Conservation (phyloP, 345 rosid species). For the Hibiscus tridactylites region DNA sequence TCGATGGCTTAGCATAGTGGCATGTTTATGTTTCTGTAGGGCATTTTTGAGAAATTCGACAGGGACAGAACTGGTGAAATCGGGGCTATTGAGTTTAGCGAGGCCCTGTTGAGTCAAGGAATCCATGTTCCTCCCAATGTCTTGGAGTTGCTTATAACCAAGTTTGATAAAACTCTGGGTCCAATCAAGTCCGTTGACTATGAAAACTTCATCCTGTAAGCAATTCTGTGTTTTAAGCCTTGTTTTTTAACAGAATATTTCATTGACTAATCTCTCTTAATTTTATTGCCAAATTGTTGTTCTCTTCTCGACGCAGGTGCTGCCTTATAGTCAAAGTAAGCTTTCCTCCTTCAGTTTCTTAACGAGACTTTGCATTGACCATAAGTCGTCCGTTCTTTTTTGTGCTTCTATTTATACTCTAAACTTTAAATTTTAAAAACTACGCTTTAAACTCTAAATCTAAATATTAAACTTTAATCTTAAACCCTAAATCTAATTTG, state of each 20-base stretch:
- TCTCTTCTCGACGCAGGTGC: conserved; percentile 22
- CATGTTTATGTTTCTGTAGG: conserved; percentile 24
- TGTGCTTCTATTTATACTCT: too few species aligned
- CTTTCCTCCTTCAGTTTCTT: not conserved
- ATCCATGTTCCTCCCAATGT: conserved; percentile 55
- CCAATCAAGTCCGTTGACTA: conserved; percentile 64
- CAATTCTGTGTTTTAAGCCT: too few species aligned
- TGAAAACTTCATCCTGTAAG: conserved; percentile 72
- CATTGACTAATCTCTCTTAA: too few species aligned
- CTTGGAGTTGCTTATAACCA: conserved; percentile 66
- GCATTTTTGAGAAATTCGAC: conserved; percentile 72
- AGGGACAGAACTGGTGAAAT: conserved; percentile 81
- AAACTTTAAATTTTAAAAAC: too few species aligned
- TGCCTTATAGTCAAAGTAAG: conserved; percentile 89
- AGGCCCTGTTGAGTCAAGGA: conserved; percentile 73
- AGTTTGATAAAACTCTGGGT: conserved; percentile 78
- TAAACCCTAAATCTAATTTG: too few species aligned
- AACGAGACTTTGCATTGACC: too few species aligned
- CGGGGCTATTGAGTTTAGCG: conserved; percentile 65
- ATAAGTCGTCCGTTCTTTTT: too few species aligned
- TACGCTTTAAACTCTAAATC: too few species aligned
- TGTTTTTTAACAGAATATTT: too few species aligned
- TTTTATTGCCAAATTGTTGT: too few species aligned
- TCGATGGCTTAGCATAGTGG: not conserved
- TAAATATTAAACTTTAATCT: too few species aligned